Base-by-base conservation (phyloP, 768 basidiomycete species). In the Pulveroboletus sp. region DNA sequence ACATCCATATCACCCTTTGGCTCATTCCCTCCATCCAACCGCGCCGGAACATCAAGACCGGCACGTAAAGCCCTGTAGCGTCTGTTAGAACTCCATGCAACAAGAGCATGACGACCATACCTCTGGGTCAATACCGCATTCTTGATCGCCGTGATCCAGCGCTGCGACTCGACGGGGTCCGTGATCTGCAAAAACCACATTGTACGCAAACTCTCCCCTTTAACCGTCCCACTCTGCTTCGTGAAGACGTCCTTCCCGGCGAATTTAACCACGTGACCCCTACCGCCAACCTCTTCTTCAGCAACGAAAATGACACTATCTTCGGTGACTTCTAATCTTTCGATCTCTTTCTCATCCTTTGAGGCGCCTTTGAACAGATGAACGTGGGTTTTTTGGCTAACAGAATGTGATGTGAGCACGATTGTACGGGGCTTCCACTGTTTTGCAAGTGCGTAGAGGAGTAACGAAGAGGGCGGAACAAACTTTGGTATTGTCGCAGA, bases 1-100 rank as follows among this genome's bases (percentile, higher is more conserved):
- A 89, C 88, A 62, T 90, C 88, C 72, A 90, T 79, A 60, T 90
- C 88, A 6, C 88, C 88, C 40, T 82, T 75, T 18, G 86, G 86
- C 52, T 88, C 88, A 26, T 76, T 69, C 14, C 70, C 72, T 18
- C 73, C 70, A 3, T 70, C 57, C 18, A 69, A 68, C 36, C 69
- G 69, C 0, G 74, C 62, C 26, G 79, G 68, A 21, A 73, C 67
- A 31, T 79, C 77, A 11, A 89, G 65, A 14, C 87, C 87, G 8
- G 82, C 85, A 18, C 85, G 83, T 26, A 85, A 69, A 35, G 85
- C 81, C 57, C 87, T 89, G 51, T 2, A 6, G 3, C 3, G 39
- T 12, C 27, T 18, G 32, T 62, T 28, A 56, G 45, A 44, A 49
- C 14, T 27, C 10, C 5, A 18, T 12, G 21, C 0, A 30, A 47